Conservation (phyloP, 192 early-diverging fungal species). For the Diversispora epigaea region DNA sequence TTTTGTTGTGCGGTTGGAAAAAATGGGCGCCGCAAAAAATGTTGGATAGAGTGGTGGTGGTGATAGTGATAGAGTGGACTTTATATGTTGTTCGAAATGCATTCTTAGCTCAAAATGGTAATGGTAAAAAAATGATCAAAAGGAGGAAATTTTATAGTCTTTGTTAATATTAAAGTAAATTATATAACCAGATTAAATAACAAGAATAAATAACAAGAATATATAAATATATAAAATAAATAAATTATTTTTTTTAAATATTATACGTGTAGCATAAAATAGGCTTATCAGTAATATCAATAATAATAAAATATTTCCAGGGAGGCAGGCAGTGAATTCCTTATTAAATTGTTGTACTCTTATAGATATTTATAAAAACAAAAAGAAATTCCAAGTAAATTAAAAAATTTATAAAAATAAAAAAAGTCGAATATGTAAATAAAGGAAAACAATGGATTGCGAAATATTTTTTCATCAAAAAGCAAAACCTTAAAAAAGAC, state of each 20-base stretch:
- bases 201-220: too few relatives aligned
- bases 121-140: background rate
- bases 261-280: too few relatives aligned
- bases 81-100: background rate
- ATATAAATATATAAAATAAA: too few relatives aligned
- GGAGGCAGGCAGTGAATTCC: too few relatives aligned
- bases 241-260: too few relatives aligned
- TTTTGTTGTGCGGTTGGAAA: too few relatives aligned
- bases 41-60: too few relatives aligned
- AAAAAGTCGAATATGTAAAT: background rate
- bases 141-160: background rate
- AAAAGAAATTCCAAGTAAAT: background rate
- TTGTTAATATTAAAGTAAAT: slow-evolving; percentile 2
- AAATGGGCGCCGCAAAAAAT: too few relatives aligned
- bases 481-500: background rate
- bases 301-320: too few relatives aligned
- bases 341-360: too few relatives aligned
- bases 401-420: background rate
- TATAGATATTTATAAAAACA: background rate
- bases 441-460: background rate
- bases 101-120: slow-evolving; percentile 7
- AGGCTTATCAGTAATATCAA: too few relatives aligned
- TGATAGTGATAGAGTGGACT: background rate
- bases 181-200: background rate
- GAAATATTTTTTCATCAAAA: background rate